These are phyloP conservation scores for Cryptococcus maquisensis DNA, from an alignment of 1,284 basidiomycete species.

Conservation along the genomic window DNA sequence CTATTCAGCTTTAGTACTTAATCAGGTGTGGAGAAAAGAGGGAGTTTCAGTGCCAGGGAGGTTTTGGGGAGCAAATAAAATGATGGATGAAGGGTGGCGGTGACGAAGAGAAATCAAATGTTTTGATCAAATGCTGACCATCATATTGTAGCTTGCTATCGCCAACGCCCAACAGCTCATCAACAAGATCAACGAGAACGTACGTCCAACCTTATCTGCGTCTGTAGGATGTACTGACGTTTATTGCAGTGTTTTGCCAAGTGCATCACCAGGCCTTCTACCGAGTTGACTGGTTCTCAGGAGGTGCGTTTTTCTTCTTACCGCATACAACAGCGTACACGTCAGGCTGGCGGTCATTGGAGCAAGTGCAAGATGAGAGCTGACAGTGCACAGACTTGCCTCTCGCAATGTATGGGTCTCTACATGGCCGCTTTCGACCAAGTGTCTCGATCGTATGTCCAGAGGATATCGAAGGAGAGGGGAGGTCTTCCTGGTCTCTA, in stretches of 20 bases:
- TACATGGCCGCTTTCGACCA: constrained; percentile 50
- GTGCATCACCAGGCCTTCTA: constrained; percentile 42
- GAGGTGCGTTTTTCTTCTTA: constrained; percentile 28
- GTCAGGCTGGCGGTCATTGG: too few relatives aligned
- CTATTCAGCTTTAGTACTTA: not conserved
- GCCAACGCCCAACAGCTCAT: constrained; percentile 49
- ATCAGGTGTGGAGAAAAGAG: too few relatives aligned
- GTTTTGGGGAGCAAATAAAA: not conserved
- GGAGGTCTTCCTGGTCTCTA: constrained; percentile 17
- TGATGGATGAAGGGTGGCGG: not conserved
- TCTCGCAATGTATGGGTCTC: constrained; percentile 47
- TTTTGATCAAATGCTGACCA: not conserved
- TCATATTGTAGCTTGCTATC: constrained; percentile 33
- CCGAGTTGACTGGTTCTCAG: constrained; percentile 41
- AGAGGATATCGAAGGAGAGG: constrained; percentile 42
- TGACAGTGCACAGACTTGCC: constrained; percentile 34
- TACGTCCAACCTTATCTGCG: constrained; percentile 16
- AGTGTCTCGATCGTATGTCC: constrained; percentile 45
- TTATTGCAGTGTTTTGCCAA: constrained; percentile 46
- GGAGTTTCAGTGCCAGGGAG: too few relatives aligned
- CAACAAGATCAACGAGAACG: constrained; percentile 51
- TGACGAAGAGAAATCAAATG: not conserved
- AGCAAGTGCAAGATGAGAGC: not conserved
- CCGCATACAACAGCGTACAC: not conserved
- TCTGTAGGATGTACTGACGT: not conserved